Evolutionary conservation across 2,329 filamentous ascomycete species (phyloP).

Genomic region (Magnaporthiopsis poae): DNA sequence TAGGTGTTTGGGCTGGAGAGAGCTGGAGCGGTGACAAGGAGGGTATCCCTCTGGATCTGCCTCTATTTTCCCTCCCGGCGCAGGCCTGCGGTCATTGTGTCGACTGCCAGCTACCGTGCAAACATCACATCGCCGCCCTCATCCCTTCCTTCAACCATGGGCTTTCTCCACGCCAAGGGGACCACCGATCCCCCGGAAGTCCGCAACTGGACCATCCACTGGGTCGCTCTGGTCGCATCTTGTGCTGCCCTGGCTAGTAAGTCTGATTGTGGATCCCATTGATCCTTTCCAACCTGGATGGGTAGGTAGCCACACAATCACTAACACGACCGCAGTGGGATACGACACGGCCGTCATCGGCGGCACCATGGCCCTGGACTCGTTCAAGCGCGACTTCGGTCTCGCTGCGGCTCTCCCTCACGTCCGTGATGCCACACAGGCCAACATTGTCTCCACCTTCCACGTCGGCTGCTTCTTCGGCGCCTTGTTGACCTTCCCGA

Average conservation of each 20-base stretch:
- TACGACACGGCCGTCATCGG: constrained; percentile 31
- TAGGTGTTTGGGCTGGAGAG: no score
- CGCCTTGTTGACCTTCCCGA: constrained; percentile 8
- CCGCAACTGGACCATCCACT: constrained; percentile 8
- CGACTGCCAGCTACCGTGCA: not conserved
- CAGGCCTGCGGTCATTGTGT: no score
- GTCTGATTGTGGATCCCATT: not conserved
- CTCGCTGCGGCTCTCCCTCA: constrained; percentile 18
- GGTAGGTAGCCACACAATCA: not conserved
- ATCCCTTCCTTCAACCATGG: not conserved
- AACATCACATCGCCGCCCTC: no score
- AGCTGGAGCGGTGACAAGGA: not conserved
- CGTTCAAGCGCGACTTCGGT: constrained; percentile 27
- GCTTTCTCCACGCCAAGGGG: constrained; percentile 2
- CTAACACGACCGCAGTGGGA: constrained; percentile 15
- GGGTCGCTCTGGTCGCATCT: constrained; percentile 6
- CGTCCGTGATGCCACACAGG: constrained; percentile 24
- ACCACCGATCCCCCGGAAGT: constrained; percentile 3
- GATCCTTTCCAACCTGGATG: not conserved
- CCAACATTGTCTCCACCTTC: constrained; percentile 24
- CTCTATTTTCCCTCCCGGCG: no score
- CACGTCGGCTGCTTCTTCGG: constrained; percentile 12
- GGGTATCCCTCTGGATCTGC: not conserved
- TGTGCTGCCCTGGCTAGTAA: constrained; percentile 4
- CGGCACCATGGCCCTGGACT: constrained; percentile 29